Percentiles rank a stretch among this genome's conserved stretches.
phyloP scores from a whole-genome alignment of 352 stramenopile genomes.

The Phytophthora pini region DNA sequence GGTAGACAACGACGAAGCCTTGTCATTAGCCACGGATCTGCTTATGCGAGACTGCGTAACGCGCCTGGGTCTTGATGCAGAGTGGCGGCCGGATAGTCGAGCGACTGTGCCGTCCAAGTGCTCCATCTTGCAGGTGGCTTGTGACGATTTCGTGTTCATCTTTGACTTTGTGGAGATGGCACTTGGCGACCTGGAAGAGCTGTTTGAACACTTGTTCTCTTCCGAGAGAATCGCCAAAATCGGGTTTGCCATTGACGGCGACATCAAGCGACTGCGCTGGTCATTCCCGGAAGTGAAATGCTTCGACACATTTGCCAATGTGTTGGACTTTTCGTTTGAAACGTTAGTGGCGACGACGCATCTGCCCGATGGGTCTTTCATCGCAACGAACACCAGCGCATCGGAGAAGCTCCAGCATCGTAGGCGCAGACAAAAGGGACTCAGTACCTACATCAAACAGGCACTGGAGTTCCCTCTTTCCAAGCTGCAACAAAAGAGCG shows the following conservation, averaged over 20 bases:
- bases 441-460: conserved; percentile 64
- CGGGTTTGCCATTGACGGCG: conserved; percentile 67
- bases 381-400: conserved; percentile 11
- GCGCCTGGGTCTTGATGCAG: conserved; percentile 66
- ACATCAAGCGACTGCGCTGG: conserved; percentile 72
- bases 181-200: conserved; percentile 69
- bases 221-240: conserved; percentile 62
- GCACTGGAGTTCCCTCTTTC: conserved; percentile 61
- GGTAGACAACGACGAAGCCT: conserved; percentile 62
- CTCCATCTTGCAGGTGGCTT: conserved; percentile 74
- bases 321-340: conserved; percentile 69
- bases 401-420: conserved; percentile 35
- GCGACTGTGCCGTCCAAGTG: conserved; percentile 61
- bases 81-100: conserved; percentile 68
- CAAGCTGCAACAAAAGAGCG: conserved; percentile 77
- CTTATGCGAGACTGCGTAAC: conserved; percentile 49
- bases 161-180: conserved; percentile 65
- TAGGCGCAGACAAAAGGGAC: conserved; percentile 50
- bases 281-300: conserved; percentile 72
- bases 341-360: conserved; percentile 33
- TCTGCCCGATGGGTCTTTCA: conserved; percentile 31
- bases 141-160: conserved; percentile 68
- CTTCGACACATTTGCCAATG: conserved; percentile 71
- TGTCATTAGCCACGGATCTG: conserved; percentile 56
- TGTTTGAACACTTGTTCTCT: conserved; percentile 69